phyloP scores from a whole-genome alignment of 768 basidiomycete genomes.

The Russula compacta region DNA sequence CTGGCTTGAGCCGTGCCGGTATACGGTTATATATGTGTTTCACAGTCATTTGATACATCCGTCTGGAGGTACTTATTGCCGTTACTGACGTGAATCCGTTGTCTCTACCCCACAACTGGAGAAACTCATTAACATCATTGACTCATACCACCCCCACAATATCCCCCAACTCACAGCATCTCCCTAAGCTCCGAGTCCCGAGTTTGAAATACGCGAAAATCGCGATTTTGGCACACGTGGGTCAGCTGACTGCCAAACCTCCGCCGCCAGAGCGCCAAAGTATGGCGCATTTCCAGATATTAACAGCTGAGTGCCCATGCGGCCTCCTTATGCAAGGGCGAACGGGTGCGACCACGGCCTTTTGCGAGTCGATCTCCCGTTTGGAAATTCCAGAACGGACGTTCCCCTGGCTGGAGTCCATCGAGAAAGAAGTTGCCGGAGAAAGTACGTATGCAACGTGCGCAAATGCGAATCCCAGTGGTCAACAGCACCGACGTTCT shows the following conservation, averaged over 20 bases:
- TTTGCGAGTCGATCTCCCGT: background rate
- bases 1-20: background rate
- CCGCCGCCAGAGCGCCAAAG: background rate
- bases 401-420: background rate
- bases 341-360: background rate
- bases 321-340: background rate
- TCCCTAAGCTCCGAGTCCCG: background rate
- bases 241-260: background rate
- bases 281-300: background rate
- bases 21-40: background rate
- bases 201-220: background rate
- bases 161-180: background rate
- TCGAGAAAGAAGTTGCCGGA: no score
- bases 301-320: background rate
- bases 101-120: background rate
- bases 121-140: background rate
- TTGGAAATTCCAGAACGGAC: background rate
- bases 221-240: background rate
- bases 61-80: background rate
- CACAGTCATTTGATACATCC: background rate
- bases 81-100: background rate
- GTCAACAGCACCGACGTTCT: no score
- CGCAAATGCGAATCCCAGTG: no score
- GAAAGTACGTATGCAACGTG: no score
- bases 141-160: background rate